Conservation (phyloP, 2,329 filamentous ascomycete species). For the Saccharata proteae region DNA sequence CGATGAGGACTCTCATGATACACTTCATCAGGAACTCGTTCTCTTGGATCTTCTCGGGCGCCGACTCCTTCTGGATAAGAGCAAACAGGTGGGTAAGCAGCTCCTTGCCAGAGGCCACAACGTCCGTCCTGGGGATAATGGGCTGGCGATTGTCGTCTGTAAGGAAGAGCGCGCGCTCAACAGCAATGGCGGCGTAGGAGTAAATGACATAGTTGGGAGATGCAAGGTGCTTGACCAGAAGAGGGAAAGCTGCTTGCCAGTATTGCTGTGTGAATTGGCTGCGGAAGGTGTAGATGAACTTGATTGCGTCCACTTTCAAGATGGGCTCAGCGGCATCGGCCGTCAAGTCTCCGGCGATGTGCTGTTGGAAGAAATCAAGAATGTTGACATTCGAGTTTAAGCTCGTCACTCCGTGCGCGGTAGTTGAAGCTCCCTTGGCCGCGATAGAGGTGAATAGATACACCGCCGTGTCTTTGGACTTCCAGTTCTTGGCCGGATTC, state of each 20-base stretch:
- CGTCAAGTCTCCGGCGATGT: slow-evolving; percentile 82
- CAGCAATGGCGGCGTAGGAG: slow-evolving; percentile 90
- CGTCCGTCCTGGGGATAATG: slow-evolving; percentile 67
- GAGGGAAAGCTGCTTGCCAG: slow-evolving; percentile 80
- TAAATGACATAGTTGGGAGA: slow-evolving; percentile 93
- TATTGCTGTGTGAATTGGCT: slow-evolving; percentile 86
- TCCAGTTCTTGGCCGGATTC: slow-evolving; percentile 64
- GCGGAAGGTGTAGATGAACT: slow-evolving; percentile 93
- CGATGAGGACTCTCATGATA: slow-evolving; percentile 92
- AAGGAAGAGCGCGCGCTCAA: slow-evolving; percentile 85
- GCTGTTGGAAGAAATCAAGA: slow-evolving; percentile 85
- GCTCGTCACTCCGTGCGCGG: slow-evolving; percentile 78
- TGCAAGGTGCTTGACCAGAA: slow-evolving; percentile 81
- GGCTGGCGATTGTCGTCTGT: slow-evolving; percentile 62
- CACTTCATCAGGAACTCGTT: slow-evolving; percentile 99
- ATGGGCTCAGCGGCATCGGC: slow-evolving; percentile 64
- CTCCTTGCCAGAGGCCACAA: slow-evolving; percentile 72
- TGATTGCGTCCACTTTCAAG: slow-evolving; percentile 94
- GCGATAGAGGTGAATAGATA: slow-evolving; percentile 93
- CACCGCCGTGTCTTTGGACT: slow-evolving; percentile 94
- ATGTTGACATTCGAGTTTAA: slow-evolving; percentile 75
- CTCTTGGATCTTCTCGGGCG: slow-evolving; percentile 89
- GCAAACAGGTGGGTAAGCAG: slow-evolving; percentile 82
- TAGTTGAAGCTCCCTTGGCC: slow-evolving; percentile 77
- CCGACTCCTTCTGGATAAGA: slow-evolving; percentile 72